A percentile compares a stretch with the other conserved stretches of the same genome.
These are phyloP conservation scores for Darksidea phi DNA, from an alignment of 495 filamentous ascomycete species.

Conservation along the genomic window DNA sequence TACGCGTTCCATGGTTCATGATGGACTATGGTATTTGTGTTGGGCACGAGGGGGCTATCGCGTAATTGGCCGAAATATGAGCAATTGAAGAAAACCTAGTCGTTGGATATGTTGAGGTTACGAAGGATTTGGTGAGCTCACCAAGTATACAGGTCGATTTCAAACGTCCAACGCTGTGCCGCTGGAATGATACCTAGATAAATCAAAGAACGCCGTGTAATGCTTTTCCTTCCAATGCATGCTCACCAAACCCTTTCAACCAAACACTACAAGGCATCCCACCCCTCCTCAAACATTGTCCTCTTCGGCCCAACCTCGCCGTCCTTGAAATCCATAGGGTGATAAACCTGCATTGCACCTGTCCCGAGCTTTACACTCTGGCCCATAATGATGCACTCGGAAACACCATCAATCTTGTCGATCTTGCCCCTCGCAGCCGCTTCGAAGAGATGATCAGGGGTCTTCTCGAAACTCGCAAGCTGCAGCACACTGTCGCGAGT, in stretches of 20 bases:
- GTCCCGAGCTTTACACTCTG: constrained; percentile 89
- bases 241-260: not conserved
- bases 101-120: too few relatives aligned
- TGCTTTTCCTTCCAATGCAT: not conserved
- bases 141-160: too few relatives aligned
- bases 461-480: constrained; percentile 97
- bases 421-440: constrained; percentile 86
- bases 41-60: too few relatives aligned
- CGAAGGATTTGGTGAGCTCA: too few relatives aligned
- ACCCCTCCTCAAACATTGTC: constrained; percentile 71
- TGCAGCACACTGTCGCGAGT: constrained; percentile 95
- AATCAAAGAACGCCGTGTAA: too few relatives aligned
- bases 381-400: constrained; percentile 97
- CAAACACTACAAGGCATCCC: constrained; percentile 20
- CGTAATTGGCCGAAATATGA: too few relatives aligned
- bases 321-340: constrained; percentile 64
- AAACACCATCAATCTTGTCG: constrained; percentile 87
- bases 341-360: constrained; percentile 85
- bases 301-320: constrained; percentile 58
- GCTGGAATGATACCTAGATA: too few relatives aligned
- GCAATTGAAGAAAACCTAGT: too few relatives aligned
- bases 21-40: too few relatives aligned
- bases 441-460: constrained; percentile 94
- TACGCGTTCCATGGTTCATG: too few relatives aligned
- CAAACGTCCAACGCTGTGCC: too few relatives aligned